Evolutionary conservation across 1,139 yeast genomes (phyloP).

Genomic region (Chernovozyma sophiae-reginae): DNA sequence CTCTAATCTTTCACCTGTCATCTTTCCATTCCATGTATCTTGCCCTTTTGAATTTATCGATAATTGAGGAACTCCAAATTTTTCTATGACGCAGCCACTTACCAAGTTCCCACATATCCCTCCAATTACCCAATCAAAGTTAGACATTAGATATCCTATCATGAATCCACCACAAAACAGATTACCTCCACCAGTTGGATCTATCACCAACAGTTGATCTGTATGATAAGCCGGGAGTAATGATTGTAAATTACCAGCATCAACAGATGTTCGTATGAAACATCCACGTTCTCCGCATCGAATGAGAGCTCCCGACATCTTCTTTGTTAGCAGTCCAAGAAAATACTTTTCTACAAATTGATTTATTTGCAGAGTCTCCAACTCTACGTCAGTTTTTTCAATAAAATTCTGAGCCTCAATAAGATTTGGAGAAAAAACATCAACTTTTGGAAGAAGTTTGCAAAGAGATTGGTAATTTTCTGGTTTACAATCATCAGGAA

Average conservation of each 20-base stretch:
- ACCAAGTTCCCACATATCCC: constrained; percentile 71
- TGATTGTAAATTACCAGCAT: constrained; percentile 1
- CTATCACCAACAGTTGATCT: constrained; percentile 51
- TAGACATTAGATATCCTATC: constrained; percentile 49
- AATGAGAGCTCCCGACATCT: constrained; percentile 49
- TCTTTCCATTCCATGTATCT: constrained; percentile 22
- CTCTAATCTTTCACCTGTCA: constrained; percentile 26
- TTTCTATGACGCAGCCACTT: constrained; percentile 77
- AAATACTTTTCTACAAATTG: constrained; percentile 38
- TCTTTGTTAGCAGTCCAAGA: constrained; percentile 31
- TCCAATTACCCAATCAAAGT: constrained; percentile 49
- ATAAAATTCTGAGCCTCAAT: constrained; percentile 52
- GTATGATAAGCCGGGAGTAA: constrained; percentile 69
- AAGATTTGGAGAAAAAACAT: constrained; percentile 76
- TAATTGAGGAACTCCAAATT: constrained; percentile 62
- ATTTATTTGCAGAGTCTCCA: constrained; percentile 23
- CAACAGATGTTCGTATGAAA: constrained; percentile 18
- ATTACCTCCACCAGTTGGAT: constrained; percentile 96
- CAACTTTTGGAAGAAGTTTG: constrained; percentile 43
- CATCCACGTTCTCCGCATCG: constrained; percentile 75
- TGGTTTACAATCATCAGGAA: constrained; percentile 67
- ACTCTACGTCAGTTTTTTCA: constrained; percentile 24
- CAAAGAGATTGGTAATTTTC: constrained; percentile 41
- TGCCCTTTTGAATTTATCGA: constrained; percentile 6
- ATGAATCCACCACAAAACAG: constrained; percentile 81